phyloP scores from a whole-genome alignment of 192 early-diverging fungal species.

The Entophlyctis helioformis region DNA sequence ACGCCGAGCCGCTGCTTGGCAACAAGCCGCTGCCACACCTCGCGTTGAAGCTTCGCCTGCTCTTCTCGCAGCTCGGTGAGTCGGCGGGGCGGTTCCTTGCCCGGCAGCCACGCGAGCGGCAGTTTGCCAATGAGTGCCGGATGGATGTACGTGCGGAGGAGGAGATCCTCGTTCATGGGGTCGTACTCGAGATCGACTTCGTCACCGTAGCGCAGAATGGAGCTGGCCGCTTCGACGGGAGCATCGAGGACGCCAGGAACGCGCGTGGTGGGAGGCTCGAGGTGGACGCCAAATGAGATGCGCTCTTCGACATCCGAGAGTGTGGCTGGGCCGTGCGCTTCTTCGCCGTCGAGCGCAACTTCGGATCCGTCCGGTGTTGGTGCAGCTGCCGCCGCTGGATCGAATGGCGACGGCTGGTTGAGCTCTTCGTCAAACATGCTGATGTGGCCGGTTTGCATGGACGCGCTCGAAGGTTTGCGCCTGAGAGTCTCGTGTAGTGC shows the following conservation, averaged over 20 bases:
- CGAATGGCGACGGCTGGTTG: too few relatives aligned
- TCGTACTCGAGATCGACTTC: slow-evolving; percentile 9
- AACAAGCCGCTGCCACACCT: slow-evolving; percentile 17
- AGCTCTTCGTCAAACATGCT: too few relatives aligned
- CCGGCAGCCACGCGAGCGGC: slow-evolving; percentile 31
- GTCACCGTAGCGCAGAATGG: slow-evolving; percentile 29
- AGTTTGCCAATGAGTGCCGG: slow-evolving; percentile 38
- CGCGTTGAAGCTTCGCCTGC: slow-evolving; percentile 13
- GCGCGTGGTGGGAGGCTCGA: slow-evolving; percentile 37
- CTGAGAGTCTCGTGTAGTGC: too few relatives aligned
- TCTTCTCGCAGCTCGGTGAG: slow-evolving; percentile 18
- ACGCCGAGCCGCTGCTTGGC: slow-evolving; percentile 16
- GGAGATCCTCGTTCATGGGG: slow-evolving; percentile 24
- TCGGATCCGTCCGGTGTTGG: background rate
- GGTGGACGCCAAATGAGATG: slow-evolving; percentile 7
- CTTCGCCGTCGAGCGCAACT: background rate
- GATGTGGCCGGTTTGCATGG: too few relatives aligned
- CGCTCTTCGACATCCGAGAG: background rate
- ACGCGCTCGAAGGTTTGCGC: too few relatives aligned
- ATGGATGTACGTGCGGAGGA: slow-evolving; percentile 35
- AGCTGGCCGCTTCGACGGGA: slow-evolving; percentile 14
- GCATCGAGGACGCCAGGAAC: slow-evolving; percentile 35
- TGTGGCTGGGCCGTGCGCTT: background rate
- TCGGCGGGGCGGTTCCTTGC: slow-evolving; percentile 11
- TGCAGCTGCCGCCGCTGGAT: too few relatives aligned